Base-by-base conservation (phyloP, 2,329 filamentous ascomycete species). In the Diaporthe australafricana region DNA sequence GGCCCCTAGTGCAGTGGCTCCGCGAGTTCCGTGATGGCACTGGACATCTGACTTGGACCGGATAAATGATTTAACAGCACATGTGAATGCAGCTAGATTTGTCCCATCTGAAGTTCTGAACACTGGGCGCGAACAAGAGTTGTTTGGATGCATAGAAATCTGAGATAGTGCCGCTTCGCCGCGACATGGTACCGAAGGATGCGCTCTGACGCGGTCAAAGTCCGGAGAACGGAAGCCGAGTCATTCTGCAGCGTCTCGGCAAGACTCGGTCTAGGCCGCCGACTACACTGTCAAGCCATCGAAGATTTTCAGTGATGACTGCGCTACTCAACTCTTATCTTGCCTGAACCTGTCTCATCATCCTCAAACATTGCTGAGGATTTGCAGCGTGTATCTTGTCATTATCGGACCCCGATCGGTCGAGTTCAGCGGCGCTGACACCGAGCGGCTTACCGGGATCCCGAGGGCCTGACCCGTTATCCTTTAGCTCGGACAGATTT, bases 221-320 rank as follows among this genome's bases (percentile, higher is more conserved):
- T 22, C 53, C 67, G 66, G 53, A 27, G 55, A 5, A 40, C 66
- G 66, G 66, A 48, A 35, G 55, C 67, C 67, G 67, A 69, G 67
- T 69, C 67, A 69, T 69, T 69, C 45, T 52, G 45, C 67, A 50
- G 35, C 14, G 55, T 47, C 57, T 63, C 67, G 67, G 67, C 67
- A 50, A 60, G 53, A 69, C 45, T 60, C 53, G 67, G 67, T 17
- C 66, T 42, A 60, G 53, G n/a, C 32, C 25, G 42, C 32, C 67
- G 53, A 60, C n/a, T 35, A 40, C 35, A 27, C 11, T 9, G 5
- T 20, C 22, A 40, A 40, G 27, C 16, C 12, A 25, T 42, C 53
- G 45, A 60, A 69, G 55, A 62, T 45, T 65, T 63, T 69, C 45
- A 32, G 32, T 38, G 35, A 22, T 20, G 17, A 30, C 27, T 40